phyloP scores from a whole-genome alignment of 352 stramenopile genomes.

The Globisporangium lucens region DNA sequence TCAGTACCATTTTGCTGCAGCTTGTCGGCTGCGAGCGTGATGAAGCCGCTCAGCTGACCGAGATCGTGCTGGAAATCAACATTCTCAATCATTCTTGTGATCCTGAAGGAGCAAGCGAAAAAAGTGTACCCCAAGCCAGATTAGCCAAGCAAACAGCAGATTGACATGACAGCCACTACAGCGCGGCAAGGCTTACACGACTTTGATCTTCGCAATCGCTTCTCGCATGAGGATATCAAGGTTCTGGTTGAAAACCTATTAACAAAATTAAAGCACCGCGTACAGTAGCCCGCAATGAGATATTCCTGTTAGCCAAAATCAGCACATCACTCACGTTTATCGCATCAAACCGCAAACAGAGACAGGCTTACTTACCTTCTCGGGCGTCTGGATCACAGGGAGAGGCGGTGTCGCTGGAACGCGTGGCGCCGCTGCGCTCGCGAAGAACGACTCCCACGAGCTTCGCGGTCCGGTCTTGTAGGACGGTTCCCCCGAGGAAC shows the following conservation, averaged over 20 bases:
- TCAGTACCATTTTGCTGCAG: slow-evolving; percentile 43
- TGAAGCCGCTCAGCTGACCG: slow-evolving; percentile 36
- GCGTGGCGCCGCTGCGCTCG: slow-evolving; percentile 7
- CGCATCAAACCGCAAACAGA: slow-evolving; percentile 9
- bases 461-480: slow-evolving; percentile 34
- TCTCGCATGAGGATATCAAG: slow-evolving; percentile 55
- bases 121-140: neutral
- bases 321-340: neutral
- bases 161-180: neutral
- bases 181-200: slow-evolving; percentile 33
- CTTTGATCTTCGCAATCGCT: slow-evolving; percentile 43
- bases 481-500: neutral
- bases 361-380: slow-evolving; percentile 24
- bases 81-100: slow-evolving; percentile 42
- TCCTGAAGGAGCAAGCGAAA: slow-evolving; percentile 23
- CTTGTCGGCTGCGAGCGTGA: slow-evolving; percentile 38
- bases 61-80: slow-evolving; percentile 36
- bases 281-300: neutral
- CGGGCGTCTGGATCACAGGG: slow-evolving; percentile 21
- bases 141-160: neutral
- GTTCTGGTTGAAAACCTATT: slow-evolving; percentile 51
- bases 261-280: neutral
- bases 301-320: neutral
- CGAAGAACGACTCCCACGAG: slow-evolving; percentile 42
- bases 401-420: neutral